Percentiles rank a stretch among this genome's conserved stretches.
These are phyloP conservation scores for Trichoderma aggressivum DNA, from an alignment of 2,329 filamentous ascomycete genomes.

Conservation along the genomic window DNA sequence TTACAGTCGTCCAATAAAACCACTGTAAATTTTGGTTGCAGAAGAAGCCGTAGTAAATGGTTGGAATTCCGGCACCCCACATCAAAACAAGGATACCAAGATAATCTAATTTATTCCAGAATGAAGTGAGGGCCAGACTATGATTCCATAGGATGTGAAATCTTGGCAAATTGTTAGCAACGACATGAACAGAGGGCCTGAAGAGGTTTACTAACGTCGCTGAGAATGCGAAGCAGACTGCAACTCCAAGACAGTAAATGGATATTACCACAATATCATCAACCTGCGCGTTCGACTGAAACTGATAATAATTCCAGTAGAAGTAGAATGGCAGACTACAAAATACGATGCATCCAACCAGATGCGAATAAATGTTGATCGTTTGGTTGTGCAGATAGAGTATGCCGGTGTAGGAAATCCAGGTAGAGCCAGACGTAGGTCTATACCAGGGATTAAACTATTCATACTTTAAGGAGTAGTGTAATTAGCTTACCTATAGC, in stretches of 20 bases:
- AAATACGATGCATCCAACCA: constrained; percentile 15
- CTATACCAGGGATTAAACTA: not conserved
- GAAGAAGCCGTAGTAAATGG: constrained; percentile 22
- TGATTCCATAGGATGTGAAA: constrained; percentile 13
- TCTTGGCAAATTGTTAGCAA: not conserved
- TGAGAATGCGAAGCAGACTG: constrained; percentile 22
- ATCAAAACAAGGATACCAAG: constrained; percentile 22
- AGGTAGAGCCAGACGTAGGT: constrained; percentile 13
- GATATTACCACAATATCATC: constrained; percentile 20
- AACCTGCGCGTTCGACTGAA: not conserved
- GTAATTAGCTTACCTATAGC: not conserved
- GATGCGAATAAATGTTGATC: constrained; percentile 18
- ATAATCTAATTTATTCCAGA: constrained; percentile 20
- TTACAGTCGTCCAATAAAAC: constrained; percentile 22
- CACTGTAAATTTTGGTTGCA: constrained; percentile 18
- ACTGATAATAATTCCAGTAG: not conserved
- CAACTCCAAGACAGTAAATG: constrained; percentile 21
- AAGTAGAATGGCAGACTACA: not conserved
- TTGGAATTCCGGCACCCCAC: constrained; percentile 21
- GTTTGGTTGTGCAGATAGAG: constrained; percentile 21
- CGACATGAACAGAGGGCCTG: not conserved
- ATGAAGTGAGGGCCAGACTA: constrained; percentile 4
- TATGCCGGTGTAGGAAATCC: constrained; percentile 10
- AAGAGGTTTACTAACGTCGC: constrained; percentile 18
- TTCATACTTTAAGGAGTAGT: not conserved